phyloP scores from a whole-genome alignment of 1,139 yeast genomes.

The Blastobotrys raffinosifermentans region DNA sequence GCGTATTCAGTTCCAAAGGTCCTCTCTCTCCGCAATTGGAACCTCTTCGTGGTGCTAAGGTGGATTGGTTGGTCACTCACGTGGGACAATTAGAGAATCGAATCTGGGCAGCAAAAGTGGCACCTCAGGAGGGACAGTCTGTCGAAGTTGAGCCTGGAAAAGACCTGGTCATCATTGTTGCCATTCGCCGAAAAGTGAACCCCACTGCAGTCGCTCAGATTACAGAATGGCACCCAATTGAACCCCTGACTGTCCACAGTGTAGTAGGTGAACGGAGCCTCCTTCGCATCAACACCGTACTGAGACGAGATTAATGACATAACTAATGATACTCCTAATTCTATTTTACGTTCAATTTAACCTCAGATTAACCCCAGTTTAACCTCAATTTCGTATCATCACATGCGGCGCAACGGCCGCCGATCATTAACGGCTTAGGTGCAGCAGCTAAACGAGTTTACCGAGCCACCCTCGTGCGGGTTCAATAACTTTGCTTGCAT shows the following conservation, averaged over 20 bases:
- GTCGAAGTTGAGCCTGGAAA: slow-evolving; percentile 1
- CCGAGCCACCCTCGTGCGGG: too few relatives aligned
- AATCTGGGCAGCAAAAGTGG: slow-evolving; percentile 26
- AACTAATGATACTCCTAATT: too few relatives aligned
- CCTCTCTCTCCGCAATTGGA: slow-evolving; percentile 4
- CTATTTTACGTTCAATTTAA: too few relatives aligned
- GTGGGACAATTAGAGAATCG: slow-evolving; percentile 23
- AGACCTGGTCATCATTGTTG: slow-evolving; percentile 14
- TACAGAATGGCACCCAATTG: slow-evolving; percentile 13
- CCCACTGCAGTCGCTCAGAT: slow-evolving; percentile 14
- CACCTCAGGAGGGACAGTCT: slow-evolving; percentile 14
- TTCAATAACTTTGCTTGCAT: too few relatives aligned
- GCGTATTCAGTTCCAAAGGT: background rate
- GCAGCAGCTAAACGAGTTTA: too few relatives aligned
- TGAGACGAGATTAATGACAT: too few relatives aligned
- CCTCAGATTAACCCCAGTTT: too few relatives aligned
- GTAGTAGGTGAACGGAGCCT: slow-evolving; percentile 13
- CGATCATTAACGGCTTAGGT: too few relatives aligned
- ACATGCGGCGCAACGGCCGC: too few relatives aligned
- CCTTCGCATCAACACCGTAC: too few relatives aligned
- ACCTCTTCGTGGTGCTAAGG: slow-evolving; percentile 6
- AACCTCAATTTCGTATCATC: too few relatives aligned
- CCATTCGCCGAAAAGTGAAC: slow-evolving; percentile 11
- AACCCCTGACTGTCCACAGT: slow-evolving; percentile 5
- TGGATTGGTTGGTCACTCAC: slow-evolving; percentile 26